Base-by-base conservation (phyloP, 257 asterid species). In the Lantana camara region DNA sequence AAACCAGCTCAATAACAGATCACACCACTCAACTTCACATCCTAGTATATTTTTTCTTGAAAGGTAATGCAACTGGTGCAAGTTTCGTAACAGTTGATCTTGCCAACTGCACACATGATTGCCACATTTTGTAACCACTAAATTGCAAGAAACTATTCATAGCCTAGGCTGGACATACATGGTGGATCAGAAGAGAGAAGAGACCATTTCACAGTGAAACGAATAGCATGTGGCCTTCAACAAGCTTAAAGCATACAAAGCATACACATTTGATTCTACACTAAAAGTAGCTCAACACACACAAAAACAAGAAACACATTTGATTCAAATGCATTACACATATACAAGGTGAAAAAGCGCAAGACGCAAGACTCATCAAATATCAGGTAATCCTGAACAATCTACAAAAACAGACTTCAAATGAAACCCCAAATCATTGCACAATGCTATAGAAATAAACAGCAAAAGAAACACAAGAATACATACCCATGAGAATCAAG, bases 401-500 rank as follows among this genome's bases (percentile, higher is more conserved):
- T 19, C 40, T 55, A 47, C 40, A 35, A 23, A 20, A 24, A 51
- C 24, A 40, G 22, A n/a, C n/a, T n/a, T n/a, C 63, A 53, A 41
- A 60, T 12, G 35, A 64, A 16, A 52, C 53, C 42, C 15, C 50
- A 54, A 45, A 56, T 4, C n/a, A 37, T 3, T 44, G 64, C 44
- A 61, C 42, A 47, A 21, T 24, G 32, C 40, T 35, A 35, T 49
- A 40, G 24, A 60, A 29, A 1, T 2, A 51, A 45, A 44, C 8
- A 53, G 52, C 52, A 13, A 22, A 17, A 23, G 11, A 24, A 47
- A 38, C 4, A 64, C 30, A n/a, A 67, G 60, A 50, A 7, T 42
- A 70, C 91, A 44, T 85, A 93, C 99, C 99, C 95, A 35, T 81
- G 67, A 42, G 80, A 66, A 75, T 90, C 97, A 40, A 77, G 59